These are phyloP conservation scores for Phytomonas sp. DNA, from an alignment of 208 protist genomes.

Conservation along the genomic window DNA sequence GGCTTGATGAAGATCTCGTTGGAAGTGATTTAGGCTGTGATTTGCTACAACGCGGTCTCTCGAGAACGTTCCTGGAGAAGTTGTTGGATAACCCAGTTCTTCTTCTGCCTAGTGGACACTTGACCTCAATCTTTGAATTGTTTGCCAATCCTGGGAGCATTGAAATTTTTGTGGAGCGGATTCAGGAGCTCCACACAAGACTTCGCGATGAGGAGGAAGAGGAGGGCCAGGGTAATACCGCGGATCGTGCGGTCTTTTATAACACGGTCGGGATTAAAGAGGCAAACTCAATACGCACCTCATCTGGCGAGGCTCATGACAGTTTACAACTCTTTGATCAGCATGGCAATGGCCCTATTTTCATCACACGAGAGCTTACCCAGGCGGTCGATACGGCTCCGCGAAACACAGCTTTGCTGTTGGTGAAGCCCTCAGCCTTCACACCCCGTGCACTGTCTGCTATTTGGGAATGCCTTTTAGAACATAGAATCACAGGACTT, in stretches of 20 bases:
- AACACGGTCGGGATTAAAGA: not conserved
- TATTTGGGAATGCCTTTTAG: not conserved
- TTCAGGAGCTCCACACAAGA: constrained; percentile 21
- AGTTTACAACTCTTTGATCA: not conserved
- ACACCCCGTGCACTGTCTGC: not conserved
- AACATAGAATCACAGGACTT: constrained; percentile 17
- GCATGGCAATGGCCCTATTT: constrained; percentile 1
- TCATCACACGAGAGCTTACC: not conserved
- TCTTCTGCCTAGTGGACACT: constrained; percentile 16
- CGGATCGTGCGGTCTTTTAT: not conserved
- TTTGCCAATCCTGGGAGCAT: constrained; percentile 18
- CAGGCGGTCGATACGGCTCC: not conserved
- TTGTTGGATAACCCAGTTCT: constrained; percentile 34
- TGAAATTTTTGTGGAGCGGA: constrained; percentile 20
- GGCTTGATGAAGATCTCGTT: constrained; percentile 39
- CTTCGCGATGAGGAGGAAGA: constrained; percentile 17
- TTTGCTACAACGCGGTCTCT: constrained; percentile 31
- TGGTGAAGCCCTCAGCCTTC: constrained; percentile 40
- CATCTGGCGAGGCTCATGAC: not conserved
- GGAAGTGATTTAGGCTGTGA: constrained; percentile 51
- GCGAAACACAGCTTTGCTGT: constrained; percentile 48
- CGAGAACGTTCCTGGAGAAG: constrained; percentile 23
- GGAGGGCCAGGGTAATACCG: constrained; percentile 3
- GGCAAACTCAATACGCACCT: not conserved
- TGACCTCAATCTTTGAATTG: constrained; percentile 39